These are phyloP conservation scores for Zygotorulaspora mrakii DNA, from an alignment of 1,139 yeast genomes.

Conservation along the genomic window DNA sequence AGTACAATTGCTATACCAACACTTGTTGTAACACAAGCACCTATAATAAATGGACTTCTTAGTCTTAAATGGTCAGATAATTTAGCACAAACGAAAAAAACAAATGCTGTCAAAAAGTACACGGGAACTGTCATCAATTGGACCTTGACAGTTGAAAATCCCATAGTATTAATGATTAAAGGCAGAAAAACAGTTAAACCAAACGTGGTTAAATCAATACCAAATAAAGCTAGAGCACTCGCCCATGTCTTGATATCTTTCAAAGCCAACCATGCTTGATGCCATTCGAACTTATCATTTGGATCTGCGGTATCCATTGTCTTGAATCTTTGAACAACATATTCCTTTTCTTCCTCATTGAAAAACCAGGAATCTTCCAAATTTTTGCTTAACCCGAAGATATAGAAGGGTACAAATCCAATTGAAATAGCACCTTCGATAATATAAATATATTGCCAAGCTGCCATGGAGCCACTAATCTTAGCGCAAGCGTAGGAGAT, in stretches of 20 bases:
- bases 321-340: constrained; percentile 46
- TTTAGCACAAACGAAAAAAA: constrained; percentile 40
- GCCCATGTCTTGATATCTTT: constrained; percentile 42
- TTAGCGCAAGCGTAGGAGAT: constrained; percentile 44
- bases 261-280: constrained; percentile 41
- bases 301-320: constrained; percentile 38
- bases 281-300: constrained; percentile 42
- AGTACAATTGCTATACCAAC: constrained; percentile 44
- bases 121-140: constrained; percentile 51
- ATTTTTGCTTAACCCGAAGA: constrained; percentile 29
- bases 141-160: constrained; percentile 43
- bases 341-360: constrained; percentile 45
- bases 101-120: constrained; percentile 44
- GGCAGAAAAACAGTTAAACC: constrained; percentile 51
- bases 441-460: constrained; percentile 57
- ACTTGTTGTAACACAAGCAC: constrained; percentile 38
- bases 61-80: constrained; percentile 42
- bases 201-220: constrained; percentile 46
- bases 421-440: constrained; percentile 55
- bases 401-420: constrained; percentile 45
- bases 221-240: constrained; percentile 45
- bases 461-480: constrained; percentile 36
- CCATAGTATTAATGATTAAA: constrained; percentile 44
- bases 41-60: constrained; percentile 39
- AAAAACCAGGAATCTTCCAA: constrained; percentile 43